Base-by-base conservation (phyloP, 164 flowering plant genomes). In the Platanus orientalis region DNA sequence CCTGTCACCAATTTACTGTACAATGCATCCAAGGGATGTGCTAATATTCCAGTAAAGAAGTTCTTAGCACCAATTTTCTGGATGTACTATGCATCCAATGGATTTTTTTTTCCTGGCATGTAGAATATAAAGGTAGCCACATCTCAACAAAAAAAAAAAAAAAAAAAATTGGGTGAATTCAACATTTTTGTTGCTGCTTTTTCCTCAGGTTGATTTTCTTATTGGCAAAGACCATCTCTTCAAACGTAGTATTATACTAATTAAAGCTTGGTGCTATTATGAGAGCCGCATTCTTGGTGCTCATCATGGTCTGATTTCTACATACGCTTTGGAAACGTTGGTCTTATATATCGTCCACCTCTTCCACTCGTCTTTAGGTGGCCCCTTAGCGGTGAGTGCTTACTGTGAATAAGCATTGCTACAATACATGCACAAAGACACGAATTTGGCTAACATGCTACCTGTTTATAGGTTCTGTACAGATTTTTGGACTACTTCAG, bases 251-350 rank as follows among this genome's bases (percentile, higher is more conserved):
- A 85, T 94, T 57, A 82, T 91, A 65, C 71, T 94, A 62, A 86
- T 89, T 20, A 94, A 94, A 67, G 91, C 98, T 16, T 94, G 99
- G 99, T 94, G 96, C 69, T 93, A 85, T 70, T 89, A 90, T 70
- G 98, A 89, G 69, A 93, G 98, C 61, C 96, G 96, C 28, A 85
- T 91, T 63, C 90, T 94, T 54, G 97, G 97, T 59, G 96, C 97
- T 59, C 92, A 89, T 70, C 96, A 90, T 80, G 93, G 93, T 49
- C 73, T 94, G 73, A 83, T 91, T 57, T 94, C 98, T 42, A 91
- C 97, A 20, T 94, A 91, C 79, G 97, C 97, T 12, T 68, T 94
- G 79, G 98, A 91, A 74, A 94, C 86, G 0, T 61, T 94, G 71
- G 95, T 94, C 56, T 68, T 94, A 24, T 89, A 91, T 71, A 81